These are phyloP conservation scores for Akebia trifoliata DNA, from an alignment of 164 flowering plant genomes.

Conservation along the genomic window DNA sequence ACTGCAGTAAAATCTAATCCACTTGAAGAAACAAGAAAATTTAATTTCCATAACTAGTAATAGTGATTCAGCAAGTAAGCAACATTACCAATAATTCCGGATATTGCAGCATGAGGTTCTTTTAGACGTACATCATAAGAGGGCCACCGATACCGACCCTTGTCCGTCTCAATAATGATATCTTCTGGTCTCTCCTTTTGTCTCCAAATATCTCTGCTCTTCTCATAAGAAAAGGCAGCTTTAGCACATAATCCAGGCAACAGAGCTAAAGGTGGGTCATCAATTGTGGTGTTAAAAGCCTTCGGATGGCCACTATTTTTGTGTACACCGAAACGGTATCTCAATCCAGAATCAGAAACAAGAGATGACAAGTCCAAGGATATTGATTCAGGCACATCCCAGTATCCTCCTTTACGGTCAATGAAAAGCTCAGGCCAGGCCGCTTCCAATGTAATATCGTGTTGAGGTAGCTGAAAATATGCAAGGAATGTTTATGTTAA, in stretches of 20 bases:
- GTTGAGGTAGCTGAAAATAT: conserved; percentile 60
- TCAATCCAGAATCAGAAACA: conserved; percentile 55
- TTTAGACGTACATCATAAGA: conserved; percentile 64
- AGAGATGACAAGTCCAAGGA: conserved; percentile 67
- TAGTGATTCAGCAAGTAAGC: not conserved
- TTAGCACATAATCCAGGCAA: conserved; percentile 78
- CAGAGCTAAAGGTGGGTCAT: conserved; percentile 49
- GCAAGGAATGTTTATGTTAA: conserved; percentile 4
- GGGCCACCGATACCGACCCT: conserved; percentile 27
- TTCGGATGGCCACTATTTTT: conserved; percentile 56
- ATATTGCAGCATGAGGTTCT: conserved; percentile 75
- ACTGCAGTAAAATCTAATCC: no score
- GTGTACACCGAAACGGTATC: conserved; percentile 73
- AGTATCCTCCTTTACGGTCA: conserved; percentile 68
- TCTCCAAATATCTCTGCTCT: conserved; percentile 78
- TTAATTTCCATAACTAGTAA: no score
- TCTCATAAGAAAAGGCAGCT: conserved; percentile 80
- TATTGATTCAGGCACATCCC: conserved; percentile 80
- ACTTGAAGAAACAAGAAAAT: no score
- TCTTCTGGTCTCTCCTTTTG: conserved; percentile 41
- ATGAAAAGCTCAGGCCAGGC: conserved; percentile 86
- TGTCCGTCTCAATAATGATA: conserved; percentile 26
- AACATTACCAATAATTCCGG: conserved; percentile 71
- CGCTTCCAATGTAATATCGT: conserved; percentile 80
- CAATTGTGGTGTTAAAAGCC: conserved; percentile 30